Base-by-base conservation (phyloP, 208 protist species). In the Chromosphaera perkinsii region DNA sequence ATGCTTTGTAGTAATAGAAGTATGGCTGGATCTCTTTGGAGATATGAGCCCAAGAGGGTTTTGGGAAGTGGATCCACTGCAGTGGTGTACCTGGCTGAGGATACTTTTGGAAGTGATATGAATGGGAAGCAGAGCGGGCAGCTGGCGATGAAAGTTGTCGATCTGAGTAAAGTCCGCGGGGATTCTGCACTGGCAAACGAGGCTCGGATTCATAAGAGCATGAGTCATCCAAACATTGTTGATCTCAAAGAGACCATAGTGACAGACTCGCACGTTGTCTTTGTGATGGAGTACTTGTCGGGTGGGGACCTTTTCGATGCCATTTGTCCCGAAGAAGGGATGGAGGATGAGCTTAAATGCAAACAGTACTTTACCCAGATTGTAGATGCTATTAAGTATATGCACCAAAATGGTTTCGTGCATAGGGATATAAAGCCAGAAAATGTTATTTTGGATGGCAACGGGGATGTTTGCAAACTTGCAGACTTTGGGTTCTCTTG, bases 391-490 rank as follows among this genome's bases (percentile, higher is more conserved):
- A 22, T 67, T 20, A 29, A 35, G 0, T 35, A 67, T 32, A 54
- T 67, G 48, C 61, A 67, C 33, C n/a, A 5, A 33, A 20, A 20
- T 4, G 48, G 33, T 14, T 20, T 67, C 24, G 48, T 67, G 5
- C 61, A 67, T 43, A 24, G 61, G 35, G 61, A 67, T 51, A 43
- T 67, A 20, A 67, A 67, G 31, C 61, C 61, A 40, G 65, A 70
- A 37, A 70, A 70, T 43, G 51, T 55, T 39, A 52, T 70, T 12
- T 58, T 3, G 27, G 27, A 60, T 33, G 3, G 3, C 0, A 26
- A 60, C 0, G 54, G 65, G n/a, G n/a, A n/a, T 29, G 27, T 29
- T 5, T n/a, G 43, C n/a, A 70, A 70, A 54, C 29, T 70, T 3
- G 51, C 61, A 22, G 65, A 70, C 24, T 70, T 58, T 49, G 65